These are phyloP conservation scores for Gautieria morchelliformis DNA, from an alignment of 768 basidiomycete genomes.

Conservation along the genomic window DNA sequence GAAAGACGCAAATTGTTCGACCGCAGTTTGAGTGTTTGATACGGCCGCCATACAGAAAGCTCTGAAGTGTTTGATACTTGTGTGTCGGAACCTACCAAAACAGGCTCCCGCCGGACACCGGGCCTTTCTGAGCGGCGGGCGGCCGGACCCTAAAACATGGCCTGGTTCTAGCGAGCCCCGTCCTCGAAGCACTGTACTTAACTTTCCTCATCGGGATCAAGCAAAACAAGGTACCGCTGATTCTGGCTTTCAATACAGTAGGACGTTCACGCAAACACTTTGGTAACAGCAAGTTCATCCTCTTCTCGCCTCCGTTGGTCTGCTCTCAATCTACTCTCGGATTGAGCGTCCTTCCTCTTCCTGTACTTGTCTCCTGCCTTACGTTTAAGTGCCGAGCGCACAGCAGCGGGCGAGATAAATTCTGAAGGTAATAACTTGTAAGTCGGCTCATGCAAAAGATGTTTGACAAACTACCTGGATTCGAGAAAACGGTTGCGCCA, in stretches of 20 bases:
- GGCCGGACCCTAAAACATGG: no score
- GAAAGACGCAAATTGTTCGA: conserved; percentile 7
- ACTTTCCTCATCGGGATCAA: no score
- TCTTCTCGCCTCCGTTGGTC: conserved; percentile 56
- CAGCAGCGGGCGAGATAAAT: conserved; percentile 82
- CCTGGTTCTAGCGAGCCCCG: no score
- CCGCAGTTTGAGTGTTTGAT: background rate
- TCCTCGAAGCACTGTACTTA: no score
- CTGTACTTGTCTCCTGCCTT: conserved; percentile 77
- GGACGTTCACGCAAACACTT: conserved; percentile 71
- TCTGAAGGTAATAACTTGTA: conserved; percentile 38
- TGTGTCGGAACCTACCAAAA: no score
- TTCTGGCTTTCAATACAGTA: no score
- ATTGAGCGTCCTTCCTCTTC: conserved; percentile 68
- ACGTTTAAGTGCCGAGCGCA: conserved; percentile 59
- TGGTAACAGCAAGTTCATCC: conserved; percentile 73
- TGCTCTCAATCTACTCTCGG: conserved; percentile 54
- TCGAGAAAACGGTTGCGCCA: conserved; percentile 91
- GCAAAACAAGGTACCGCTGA: no score
- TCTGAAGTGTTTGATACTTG: no score
- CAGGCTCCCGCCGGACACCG: no score
- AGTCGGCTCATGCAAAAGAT: background rate
- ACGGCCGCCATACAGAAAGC: background rate
- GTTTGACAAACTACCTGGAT: conserved; percentile 53
- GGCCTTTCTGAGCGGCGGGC: no score